These are phyloP conservation scores for Ceratocystis diversiconidia DNA, from an alignment of 2,329 filamentous ascomycete genomes.

Conservation along the genomic window DNA sequence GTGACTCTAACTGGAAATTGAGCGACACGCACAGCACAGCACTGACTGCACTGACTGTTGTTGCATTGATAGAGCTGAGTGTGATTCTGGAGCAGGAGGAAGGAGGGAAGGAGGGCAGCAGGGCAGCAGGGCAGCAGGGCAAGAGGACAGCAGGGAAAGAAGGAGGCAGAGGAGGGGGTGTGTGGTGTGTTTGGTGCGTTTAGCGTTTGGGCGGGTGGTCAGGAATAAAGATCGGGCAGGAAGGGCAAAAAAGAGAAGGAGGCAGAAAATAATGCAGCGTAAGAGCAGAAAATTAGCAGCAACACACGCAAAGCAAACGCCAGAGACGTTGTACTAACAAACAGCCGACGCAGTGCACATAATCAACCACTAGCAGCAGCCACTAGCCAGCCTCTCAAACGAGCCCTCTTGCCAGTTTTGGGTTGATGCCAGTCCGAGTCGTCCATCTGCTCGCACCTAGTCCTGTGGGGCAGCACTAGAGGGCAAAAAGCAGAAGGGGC, in stretches of 20 bases:
- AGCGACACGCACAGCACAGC: constrained; percentile 4
- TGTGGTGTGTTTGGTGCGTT: neutral
- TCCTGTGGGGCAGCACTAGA: neutral
- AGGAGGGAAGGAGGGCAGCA: neutral
- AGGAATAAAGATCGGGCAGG: constrained; percentile 9
- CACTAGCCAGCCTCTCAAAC: neutral
- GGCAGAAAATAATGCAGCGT: neutral
- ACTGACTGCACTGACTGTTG: constrained; percentile 6
- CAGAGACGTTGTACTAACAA: neutral
- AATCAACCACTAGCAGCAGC: neutral
- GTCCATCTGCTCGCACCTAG: neutral
- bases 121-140: too few relatives aligned
- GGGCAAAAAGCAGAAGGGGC: neutral
- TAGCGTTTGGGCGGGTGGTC: neutral
- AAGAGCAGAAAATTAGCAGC: neutral
- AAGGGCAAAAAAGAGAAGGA: constrained; percentile 1
- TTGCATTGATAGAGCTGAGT: constrained; percentile 10
- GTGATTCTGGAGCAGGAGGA: neutral
- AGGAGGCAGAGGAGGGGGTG: constrained; percentile 8
- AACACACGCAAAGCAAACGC: neutral
- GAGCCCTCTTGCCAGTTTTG: neutral
- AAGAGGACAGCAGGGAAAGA: neutral
- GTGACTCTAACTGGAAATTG: neutral
- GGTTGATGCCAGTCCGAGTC: neutral
- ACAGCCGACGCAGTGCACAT: neutral